These are phyloP conservation scores for Aurinia saxatilis DNA, from an alignment of 345 rosid species.

Conservation along the genomic window DNA sequence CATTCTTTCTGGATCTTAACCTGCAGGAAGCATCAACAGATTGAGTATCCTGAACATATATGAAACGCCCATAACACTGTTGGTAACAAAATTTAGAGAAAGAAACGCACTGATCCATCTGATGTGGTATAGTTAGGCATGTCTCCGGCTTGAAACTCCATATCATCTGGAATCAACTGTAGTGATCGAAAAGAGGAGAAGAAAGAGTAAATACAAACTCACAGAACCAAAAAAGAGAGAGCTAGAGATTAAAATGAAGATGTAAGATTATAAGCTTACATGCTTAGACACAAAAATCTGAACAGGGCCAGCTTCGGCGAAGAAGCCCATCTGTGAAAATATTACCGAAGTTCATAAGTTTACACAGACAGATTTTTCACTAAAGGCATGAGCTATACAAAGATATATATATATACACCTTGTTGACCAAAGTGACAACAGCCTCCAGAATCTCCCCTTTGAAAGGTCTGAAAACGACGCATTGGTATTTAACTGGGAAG, in stretches of 20 bases:
- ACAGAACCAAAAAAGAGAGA: background rate
- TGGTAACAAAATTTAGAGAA: background rate
- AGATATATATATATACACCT: constrained; percentile 39
- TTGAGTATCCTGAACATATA: background rate
- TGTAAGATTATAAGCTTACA: constrained; percentile 36
- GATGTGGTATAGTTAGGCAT: constrained; percentile 88
- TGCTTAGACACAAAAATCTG: constrained; percentile 96
- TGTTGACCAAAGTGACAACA: constrained; percentile 84
- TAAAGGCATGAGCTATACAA: background rate
- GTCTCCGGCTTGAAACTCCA: constrained; percentile 94
- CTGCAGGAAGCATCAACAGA: constrained; percentile 32
- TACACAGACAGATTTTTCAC: background rate
- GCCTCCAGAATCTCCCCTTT: constrained; percentile 91
- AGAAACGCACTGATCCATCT: constrained; percentile 67
- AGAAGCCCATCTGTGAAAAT: constrained; percentile 78
- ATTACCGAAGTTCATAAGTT: background rate
- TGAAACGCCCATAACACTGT: background rate
- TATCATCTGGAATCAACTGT: constrained; percentile 92
- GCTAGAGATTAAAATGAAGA: background rate
- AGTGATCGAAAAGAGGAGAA: background rate
- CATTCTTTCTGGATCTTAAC: no score
- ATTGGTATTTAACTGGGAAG: no score
- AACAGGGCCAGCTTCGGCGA: constrained; percentile 90
- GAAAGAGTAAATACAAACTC: background rate
- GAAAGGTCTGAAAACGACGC: no score